A percentile compares a stretch with the other conserved stretches of the same genome.
Evolutionary conservation across 2,329 filamentous ascomycete species (phyloP).

Genomic region (Diplodia intermedia): DNA sequence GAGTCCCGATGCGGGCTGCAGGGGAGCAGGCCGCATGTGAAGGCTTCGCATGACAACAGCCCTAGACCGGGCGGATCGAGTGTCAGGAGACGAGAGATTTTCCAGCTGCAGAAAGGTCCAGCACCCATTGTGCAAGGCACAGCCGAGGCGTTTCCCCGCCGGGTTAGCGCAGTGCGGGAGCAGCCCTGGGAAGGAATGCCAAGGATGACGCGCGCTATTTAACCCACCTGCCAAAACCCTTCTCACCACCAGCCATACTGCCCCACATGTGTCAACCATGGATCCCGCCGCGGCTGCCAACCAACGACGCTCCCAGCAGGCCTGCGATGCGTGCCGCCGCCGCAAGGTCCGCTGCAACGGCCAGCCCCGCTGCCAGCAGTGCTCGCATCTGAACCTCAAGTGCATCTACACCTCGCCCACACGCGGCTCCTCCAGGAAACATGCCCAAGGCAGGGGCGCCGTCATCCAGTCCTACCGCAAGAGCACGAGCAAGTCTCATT

Average conservation of each 20-base stretch:
- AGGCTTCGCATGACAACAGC: background rate
- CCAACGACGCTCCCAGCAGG: slow-evolving; percentile 49
- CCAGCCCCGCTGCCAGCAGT: slow-evolving; percentile 74
- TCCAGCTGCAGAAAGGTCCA: background rate
- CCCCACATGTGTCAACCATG: slow-evolving; percentile 26
- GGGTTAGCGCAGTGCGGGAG: slow-evolving; percentile 4
- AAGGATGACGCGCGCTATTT: slow-evolving; percentile 30
- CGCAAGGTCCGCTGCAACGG: slow-evolving; percentile 78
- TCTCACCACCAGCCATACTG: background rate
- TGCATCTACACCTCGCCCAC: slow-evolving; percentile 79
- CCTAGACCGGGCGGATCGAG: slow-evolving; percentile 2
- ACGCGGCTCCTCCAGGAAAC: slow-evolving; percentile 79
- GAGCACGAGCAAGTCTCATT: slow-evolving; percentile 31
- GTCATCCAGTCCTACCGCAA: slow-evolving; percentile 74
- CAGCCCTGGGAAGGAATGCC: background rate
- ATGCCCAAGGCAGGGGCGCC: slow-evolving; percentile 76
- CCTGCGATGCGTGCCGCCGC: slow-evolving; percentile 76
- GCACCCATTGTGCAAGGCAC: slow-evolving; percentile 16
- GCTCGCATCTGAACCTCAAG: slow-evolving; percentile 68
- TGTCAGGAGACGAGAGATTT: slow-evolving; percentile 12
- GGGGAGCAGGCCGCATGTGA: background rate
- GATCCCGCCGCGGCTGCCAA: slow-evolving; percentile 7
- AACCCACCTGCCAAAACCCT: background rate
- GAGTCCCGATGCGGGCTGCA: background rate
- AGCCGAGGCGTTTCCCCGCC: slow-evolving; percentile 13